Base-by-base conservation (phyloP, 345 rosid species). In the Boechera retrofracta region DNA sequence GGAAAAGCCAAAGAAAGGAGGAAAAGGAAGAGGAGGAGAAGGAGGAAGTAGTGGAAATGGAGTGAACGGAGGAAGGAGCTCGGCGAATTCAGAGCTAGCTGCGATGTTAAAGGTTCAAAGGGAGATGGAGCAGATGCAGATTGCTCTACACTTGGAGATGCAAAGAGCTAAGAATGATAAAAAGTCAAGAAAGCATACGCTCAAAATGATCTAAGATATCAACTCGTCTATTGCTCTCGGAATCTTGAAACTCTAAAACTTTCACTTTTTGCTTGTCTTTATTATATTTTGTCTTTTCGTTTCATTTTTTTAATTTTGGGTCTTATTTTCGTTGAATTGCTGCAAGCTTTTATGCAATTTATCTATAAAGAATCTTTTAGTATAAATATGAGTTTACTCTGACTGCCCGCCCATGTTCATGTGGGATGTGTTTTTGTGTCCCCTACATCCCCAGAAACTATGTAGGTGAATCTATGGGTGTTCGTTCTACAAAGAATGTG, bases 121-220 rank as follows among this genome's bases (percentile, higher is more conserved):
- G 8, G 63, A 58, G 26, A 58, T 58, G 42, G 63, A 58, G 63
- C 10, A 58, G 42, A 58, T 58, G 63, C 42, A 58, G 0, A 33
- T 58, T 58, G 41, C 63, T 58, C 1, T 58, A 15, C 41, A 58
- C 42, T 7, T 58, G 63, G 63, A 58, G 26, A 58, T 58, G 42
- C 63, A 58, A 58, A 58, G 41, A 32, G 63, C 63, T 32, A 57
- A 32, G 41, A 32, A 15, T 57, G 63, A 36, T 57, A 57, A 57
- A 33, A 57, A 57, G 7, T 57, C 63, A 57, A 57, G 63, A 32
- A 57, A 57, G 3, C 63, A 57, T 32, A 57, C 32, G 26, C 63
- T 57, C 4, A 57, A 57, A 18, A 57, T 57, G 62, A 57, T 33
- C 42, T 58, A n/a, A 58, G 10, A 57, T 32, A 58, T 58, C 6